These are phyloP conservation scores for Picea abies DNA, from an alignment of 83 land plant genomes.

Conservation along the genomic window DNA sequence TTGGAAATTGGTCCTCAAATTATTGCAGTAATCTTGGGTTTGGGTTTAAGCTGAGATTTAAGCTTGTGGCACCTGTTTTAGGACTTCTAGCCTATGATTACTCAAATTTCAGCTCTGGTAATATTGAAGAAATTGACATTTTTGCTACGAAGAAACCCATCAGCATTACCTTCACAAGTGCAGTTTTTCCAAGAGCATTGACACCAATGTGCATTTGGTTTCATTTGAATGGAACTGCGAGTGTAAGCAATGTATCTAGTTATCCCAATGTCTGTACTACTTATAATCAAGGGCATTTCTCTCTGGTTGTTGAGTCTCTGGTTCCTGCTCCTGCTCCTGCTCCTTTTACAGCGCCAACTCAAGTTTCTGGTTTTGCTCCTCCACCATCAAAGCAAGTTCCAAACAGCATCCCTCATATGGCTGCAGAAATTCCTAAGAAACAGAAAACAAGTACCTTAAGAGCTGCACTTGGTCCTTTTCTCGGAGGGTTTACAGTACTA, in stretches of 20 bases:
- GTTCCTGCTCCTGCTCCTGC: constrained; percentile 13
- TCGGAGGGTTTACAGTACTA: constrained; percentile 27
- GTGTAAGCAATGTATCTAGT: constrained; percentile 22
- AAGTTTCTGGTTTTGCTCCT: constrained; percentile 6
- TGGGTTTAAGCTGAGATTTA: constrained; percentile 20
- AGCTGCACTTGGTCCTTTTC: constrained; percentile 22
- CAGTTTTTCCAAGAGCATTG: neutral
- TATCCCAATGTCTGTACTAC: constrained; percentile 30
- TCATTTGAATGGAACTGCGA: constrained; percentile 18
- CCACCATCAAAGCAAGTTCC: neutral
- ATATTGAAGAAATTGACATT: constrained; percentile 24
- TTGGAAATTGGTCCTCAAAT: constrained; percentile 39
- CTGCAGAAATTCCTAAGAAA: constrained; percentile 5
- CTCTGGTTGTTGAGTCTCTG: constrained; percentile 32
- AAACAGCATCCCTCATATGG: constrained; percentile 4
- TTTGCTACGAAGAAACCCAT: constrained; percentile 26
- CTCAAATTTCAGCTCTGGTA: constrained; percentile 19
- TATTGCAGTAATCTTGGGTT: constrained; percentile 26
- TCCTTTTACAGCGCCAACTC: constrained; percentile 15
- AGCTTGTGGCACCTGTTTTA: constrained; percentile 34
- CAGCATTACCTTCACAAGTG: constrained; percentile 24
- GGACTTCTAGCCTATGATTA: constrained; percentile 48
- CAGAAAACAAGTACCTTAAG: constrained; percentile 25
- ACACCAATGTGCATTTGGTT: constrained; percentile 34
- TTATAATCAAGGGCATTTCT: constrained; percentile 37